Conservation (phyloP, 192 early-diverging fungal species). For the Podila epicladia region DNA sequence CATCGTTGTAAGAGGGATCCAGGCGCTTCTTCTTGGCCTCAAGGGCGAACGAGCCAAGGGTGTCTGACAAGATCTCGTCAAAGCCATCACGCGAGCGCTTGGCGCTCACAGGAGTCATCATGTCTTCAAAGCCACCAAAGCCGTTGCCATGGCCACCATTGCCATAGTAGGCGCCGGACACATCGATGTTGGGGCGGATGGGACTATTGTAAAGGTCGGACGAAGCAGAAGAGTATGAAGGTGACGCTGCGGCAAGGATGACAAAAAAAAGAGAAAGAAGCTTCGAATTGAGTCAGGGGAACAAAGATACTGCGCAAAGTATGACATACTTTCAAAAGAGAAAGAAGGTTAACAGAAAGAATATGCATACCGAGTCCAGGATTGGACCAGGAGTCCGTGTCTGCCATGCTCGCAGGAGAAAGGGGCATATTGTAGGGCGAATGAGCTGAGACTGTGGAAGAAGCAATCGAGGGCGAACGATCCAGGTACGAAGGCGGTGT, state of each 20-base stretch:
- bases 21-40: conserved; percentile 53
- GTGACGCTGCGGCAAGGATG: conserved; percentile 27
- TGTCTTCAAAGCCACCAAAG: conserved; percentile 16
- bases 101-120: conserved; percentile 29
- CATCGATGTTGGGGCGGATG: conserved; percentile 24
- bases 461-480: conserved; percentile 42
- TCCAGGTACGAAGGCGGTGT: conserved; percentile 36
- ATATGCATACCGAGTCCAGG: conserved; percentile 33
- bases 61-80: conserved; percentile 42
- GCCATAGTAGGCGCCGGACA: conserved; percentile 23
- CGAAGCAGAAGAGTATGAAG: conserved; percentile 28
- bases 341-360: neutral
- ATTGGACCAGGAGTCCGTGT: conserved; percentile 38
- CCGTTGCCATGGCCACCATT: conserved; percentile 17
- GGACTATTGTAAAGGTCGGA: conserved; percentile 36
- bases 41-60: conserved; percentile 40
- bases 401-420: conserved; percentile 43
- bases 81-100: conserved; percentile 37
- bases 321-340: neutral
- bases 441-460: conserved; percentile 32
- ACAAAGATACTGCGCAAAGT: conserved; percentile 6
- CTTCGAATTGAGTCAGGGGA: neutral
- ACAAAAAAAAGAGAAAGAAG: neutral
- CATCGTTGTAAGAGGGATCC: conserved; percentile 47
- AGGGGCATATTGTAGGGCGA: conserved; percentile 39